These are phyloP conservation scores for Camellia granthamiana DNA, from an alignment of 148 eudicot species.

Conservation along the genomic window DNA sequence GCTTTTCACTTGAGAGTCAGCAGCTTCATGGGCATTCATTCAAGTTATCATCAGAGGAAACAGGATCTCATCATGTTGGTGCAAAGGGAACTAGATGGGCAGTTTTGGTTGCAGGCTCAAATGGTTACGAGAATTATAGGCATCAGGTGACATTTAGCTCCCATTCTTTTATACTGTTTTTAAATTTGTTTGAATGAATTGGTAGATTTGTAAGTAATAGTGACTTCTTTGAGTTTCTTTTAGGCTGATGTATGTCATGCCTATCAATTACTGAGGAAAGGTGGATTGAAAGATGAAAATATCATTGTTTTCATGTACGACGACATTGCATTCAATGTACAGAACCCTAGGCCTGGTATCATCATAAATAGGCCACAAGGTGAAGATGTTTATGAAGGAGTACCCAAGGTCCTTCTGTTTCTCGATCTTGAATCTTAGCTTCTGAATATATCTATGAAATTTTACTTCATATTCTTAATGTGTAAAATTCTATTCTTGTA, in stretches of 20 bases:
- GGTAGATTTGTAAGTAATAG: background rate
- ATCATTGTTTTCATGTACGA: slow-evolving; percentile 63
- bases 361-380: slow-evolving; percentile 70
- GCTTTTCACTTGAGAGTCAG: slow-evolving; percentile 8
- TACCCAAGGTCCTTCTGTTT: slow-evolving; percentile 62
- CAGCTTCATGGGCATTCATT: slow-evolving; percentile 5
- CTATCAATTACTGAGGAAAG: slow-evolving; percentile 58
- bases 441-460: background rate
- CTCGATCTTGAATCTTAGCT: background rate
- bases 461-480: slow-evolving; percentile 3
- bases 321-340: slow-evolving; percentile 46
- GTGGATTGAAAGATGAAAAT: slow-evolving; percentile 62
- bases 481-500: slow-evolving; percentile 18
- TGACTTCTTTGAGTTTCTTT: slow-evolving; percentile 5
- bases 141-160: slow-evolving; percentile 4
- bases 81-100: slow-evolving; percentile 7
- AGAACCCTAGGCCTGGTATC: slow-evolving; percentile 60
- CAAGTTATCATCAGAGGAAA: slow-evolving; percentile 5
- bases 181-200: background rate
- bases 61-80: background rate
- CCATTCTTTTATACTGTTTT: background rate
- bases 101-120: slow-evolving; percentile 8
- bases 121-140: slow-evolving; percentile 1
- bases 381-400: slow-evolving; percentile 65
- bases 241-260: slow-evolving; percentile 71